Base-by-base conservation (phyloP, 139 green algal species). In the Edaphochlamys debaryana region DNA sequence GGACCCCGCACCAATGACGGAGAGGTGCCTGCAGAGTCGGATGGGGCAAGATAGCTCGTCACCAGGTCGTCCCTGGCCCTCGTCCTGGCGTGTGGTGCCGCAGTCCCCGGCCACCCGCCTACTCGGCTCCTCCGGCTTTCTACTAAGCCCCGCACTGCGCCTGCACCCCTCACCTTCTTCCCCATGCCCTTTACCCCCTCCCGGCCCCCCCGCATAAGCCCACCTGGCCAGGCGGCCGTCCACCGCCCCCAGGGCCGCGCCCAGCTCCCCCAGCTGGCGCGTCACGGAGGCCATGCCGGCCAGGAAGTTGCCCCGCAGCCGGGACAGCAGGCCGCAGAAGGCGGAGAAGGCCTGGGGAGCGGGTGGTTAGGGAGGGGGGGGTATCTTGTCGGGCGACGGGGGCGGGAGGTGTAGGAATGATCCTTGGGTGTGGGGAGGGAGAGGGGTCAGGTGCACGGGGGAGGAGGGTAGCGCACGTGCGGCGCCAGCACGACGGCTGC, bases 271-370 rank as follows among this genome's bases (percentile, higher is more conserved):
- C 75, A 82, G 19, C 63, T 82, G 75, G 41, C 41, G 62, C 23
- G 50, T 41, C 63, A 82, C 25, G 23, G 50, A n/a, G 20, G 40
- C 36, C 62, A 82, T 63, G 30, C 75, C 75, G 22, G 41, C 15
- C 1, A 82, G 62, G 42, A 82, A 82, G 40, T 72, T 66, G n/a
- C 6, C 15, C 22, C 75, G 60, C n/a, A 62, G 23, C 4, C 75
- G 41, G 3, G 41, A 20, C 75, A 82, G 72, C 11, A 82, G 32
- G 0, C 32, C 40, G 38, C 75, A 22, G 32, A 72, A 73, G n/a
- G 19, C 42, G 2, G 41, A 22, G 32, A 73, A 73, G 4, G 75
- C 75, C 75, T 73, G 75, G 23, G 25, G 62, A 40, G 5, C 11
- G 29, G 60, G 7, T 5, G 60, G 60, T 36, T 17, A 17, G 29